Percentiles rank a stretch among this genome's conserved stretches.
Evolutionary conservation across 306 rosid species (phyloP).

Genomic region (Rubus idaeus): DNA sequence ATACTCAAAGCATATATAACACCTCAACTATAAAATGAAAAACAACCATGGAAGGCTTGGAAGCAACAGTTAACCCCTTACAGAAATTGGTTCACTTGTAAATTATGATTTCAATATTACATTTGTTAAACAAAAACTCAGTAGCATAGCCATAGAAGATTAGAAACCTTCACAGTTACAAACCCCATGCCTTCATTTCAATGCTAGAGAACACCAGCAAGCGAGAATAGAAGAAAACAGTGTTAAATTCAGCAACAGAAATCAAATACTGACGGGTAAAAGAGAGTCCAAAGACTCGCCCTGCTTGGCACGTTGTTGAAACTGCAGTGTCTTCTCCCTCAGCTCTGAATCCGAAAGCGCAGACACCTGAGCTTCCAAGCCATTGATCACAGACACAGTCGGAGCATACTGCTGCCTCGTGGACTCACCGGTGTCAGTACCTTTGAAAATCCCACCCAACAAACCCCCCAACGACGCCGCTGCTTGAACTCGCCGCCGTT

Average conservation of each 20-base stretch:
- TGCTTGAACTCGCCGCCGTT: slow-evolving; percentile 28
- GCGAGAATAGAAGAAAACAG: background rate
- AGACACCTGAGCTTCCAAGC: slow-evolving; percentile 62
- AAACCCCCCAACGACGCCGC: slow-evolving; percentile 82
- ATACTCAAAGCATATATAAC: background rate
- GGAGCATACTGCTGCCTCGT: slow-evolving; percentile 76
- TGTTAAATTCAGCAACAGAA: background rate
- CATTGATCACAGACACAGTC: slow-evolving; percentile 55
- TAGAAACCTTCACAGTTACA: background rate
- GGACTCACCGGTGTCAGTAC: slow-evolving; percentile 80
- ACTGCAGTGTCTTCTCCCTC: slow-evolving; percentile 57
- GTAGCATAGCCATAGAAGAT: background rate
- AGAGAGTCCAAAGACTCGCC: slow-evolving; percentile 83
- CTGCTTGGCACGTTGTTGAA: slow-evolving; percentile 63
- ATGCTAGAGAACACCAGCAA: background rate
- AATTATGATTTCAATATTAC: background rate
- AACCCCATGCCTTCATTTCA: background rate
- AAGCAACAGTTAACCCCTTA: no score
- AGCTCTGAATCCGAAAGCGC: slow-evolving; percentile 80
- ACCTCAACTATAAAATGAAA: background rate
- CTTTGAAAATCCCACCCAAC: slow-evolving; percentile 77
- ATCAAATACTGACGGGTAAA: slow-evolving; percentile 55
- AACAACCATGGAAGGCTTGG: background rate
- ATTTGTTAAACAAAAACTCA: background rate
- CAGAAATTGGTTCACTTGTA: background rate